These are phyloP conservation scores for Lactifluus subvellereus DNA, from an alignment of 768 basidiomycete species.

Conservation along the genomic window DNA sequence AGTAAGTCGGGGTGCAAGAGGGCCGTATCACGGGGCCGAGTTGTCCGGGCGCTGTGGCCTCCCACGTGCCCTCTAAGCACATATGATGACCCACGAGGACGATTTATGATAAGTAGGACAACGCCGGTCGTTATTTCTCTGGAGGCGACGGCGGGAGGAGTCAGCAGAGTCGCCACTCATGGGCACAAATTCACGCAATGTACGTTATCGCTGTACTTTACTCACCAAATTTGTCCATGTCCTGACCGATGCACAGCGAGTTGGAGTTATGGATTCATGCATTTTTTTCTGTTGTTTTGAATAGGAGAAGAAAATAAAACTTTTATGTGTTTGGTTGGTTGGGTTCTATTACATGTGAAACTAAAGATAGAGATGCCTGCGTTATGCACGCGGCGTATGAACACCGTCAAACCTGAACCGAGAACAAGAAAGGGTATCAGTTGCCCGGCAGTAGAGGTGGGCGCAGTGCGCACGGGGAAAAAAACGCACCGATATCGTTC, in stretches of 20 bases:
- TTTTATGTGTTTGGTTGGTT: not conserved
- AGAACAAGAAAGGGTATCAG: constrained; percentile 7
- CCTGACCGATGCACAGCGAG: not conserved
- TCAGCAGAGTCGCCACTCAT: too few relatives aligned
- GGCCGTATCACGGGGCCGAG: not conserved
- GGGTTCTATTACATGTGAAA: constrained; percentile 8
- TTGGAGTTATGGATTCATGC: not conserved
- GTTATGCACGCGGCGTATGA: constrained; percentile 72
- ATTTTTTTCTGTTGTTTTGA: not conserved
- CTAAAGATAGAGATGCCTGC: not conserved
- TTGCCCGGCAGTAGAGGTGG: not conserved
- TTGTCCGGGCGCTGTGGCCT: not conserved
- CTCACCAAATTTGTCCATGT: too few relatives aligned
- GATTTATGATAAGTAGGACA: not conserved
- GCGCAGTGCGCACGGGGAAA: constrained; percentile 16
- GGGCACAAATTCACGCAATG: too few relatives aligned
- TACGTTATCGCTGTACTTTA: too few relatives aligned
- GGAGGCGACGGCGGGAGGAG: too few relatives aligned
- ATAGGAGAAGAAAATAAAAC: not conserved
- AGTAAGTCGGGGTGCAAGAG: not conserved
- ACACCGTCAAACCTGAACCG: constrained; percentile 70
- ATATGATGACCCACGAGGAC: not conserved
- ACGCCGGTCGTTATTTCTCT: not conserved
- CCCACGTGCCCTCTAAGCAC: not conserved
- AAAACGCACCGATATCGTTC: constrained; percentile 82